Base-by-base conservation (phyloP, 257 asterid species). In the Solanum habrochaites region DNA sequence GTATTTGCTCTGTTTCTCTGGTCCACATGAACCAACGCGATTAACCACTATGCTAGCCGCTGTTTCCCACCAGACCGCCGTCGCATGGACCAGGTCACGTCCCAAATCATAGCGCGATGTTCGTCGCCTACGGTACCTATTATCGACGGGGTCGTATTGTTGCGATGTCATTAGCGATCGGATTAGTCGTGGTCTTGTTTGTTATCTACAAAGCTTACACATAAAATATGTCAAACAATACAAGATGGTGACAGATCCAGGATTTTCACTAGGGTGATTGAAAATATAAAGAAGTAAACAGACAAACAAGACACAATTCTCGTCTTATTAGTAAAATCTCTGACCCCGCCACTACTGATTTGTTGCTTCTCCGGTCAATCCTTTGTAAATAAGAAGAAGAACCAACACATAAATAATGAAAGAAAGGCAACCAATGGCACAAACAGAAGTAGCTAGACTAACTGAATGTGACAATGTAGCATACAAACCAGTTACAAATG, bases 401-500 rank as follows among this genome's bases (percentile, higher is more conserved):
- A 71, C 52, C 5, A 35, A 39, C 32, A n/a, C 25, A n/a, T 75
- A 75, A 43, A 75, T 23, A 7, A 42, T 10, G 29, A 75, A 75
- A 75, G 83, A 42, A 60, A n/a, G 21, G 83, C 83, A 75, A 75
- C 83, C 83, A 25, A 85, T 25, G 58, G 27, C 29, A 64, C 72
- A 31, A 21, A 47, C 86, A 73, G 80, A 3, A 39, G 35, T 29
- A 29, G 87, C 45, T 42, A 73, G 31, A 56, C 85, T 35, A 43
- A 27, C 16, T 45, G 89, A 75, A 80, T 85, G 85, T 49, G 72
- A 42, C 39, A 88, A 86, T 29, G 86, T 86, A 7, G 87, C 86
- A 29, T 43, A 83, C 88, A 88, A 18, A 7, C 88, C 88, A 27
- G 90, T 88, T 21, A 86, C 27, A 64, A 88, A 88, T 16, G 90